These are phyloP conservation scores for Trametes villosa DNA, from an alignment of 768 basidiomycete genomes.

Conservation along the genomic window DNA sequence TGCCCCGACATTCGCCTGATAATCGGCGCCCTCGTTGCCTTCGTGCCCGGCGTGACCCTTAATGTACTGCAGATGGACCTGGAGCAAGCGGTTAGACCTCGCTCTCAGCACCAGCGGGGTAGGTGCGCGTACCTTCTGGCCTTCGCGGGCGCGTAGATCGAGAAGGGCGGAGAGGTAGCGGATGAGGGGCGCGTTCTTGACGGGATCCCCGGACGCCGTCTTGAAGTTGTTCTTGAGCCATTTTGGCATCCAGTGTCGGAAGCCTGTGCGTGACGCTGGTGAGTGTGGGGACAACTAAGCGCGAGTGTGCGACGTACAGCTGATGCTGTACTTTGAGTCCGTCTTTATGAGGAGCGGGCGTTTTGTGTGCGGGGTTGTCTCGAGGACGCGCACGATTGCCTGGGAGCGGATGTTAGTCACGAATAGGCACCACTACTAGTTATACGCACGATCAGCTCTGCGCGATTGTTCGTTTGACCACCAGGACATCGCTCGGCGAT, in stretches of 20 bases:
- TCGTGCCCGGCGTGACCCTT: constrained; percentile 74
- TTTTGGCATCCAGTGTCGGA: constrained; percentile 66
- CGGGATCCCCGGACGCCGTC: constrained; percentile 51
- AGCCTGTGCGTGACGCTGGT: constrained; percentile 49
- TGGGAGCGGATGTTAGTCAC: constrained; percentile 34
- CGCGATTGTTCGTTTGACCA: constrained; percentile 84
- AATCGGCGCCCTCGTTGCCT: constrained; percentile 91
- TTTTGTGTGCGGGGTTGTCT: constrained; percentile 62
- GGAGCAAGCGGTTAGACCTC: background rate
- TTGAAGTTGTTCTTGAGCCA: constrained; percentile 65
- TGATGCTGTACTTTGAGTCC: constrained; percentile 84
- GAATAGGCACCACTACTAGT: background rate
- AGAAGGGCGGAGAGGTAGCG: constrained; percentile 69
- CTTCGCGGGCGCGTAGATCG: constrained; percentile 50
- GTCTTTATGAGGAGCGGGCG: constrained; percentile 75
- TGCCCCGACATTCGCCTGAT: constrained; percentile 65
- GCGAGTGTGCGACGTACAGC: constrained; percentile 53
- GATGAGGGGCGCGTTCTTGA: constrained; percentile 78
- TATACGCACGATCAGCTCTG: constrained; percentile 75
- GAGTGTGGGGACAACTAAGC: background rate
- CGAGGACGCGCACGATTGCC: constrained; percentile 85
- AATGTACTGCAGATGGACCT: constrained; percentile 63
- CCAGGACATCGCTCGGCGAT: constrained; percentile 83
- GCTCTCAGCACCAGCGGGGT: background rate
- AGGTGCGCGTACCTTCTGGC: constrained; percentile 51